Base-by-base conservation (phyloP, 1,284 basidiomycete species). In the Cryptococcus sp. region DNA sequence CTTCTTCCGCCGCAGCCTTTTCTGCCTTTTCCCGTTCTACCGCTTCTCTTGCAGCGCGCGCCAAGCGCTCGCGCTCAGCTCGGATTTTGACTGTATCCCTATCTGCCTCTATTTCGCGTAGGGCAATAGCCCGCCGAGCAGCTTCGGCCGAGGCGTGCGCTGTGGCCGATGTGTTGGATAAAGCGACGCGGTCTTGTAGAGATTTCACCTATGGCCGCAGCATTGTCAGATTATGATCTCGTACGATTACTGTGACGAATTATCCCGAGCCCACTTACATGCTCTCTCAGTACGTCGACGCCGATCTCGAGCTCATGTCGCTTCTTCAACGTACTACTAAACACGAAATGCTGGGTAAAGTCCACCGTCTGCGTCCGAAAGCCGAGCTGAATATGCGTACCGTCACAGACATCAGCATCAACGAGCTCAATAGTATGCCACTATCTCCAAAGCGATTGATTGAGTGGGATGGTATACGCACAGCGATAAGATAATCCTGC, bases 401-500 rank as follows among this genome's bases (percentile, higher is more conserved):
- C n/a, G n/a, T n/a, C n/a, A n/a, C n/a, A n/a, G 6, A 17, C 5
- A 19, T 10, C 11, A 43, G 3, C n/a, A 50, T 6, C 47, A 22
- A 8, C 17, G 11, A 35, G 5, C 4, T 2, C 42, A 11, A 19
- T 22, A 45, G 4, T 22, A 19, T 15, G 11, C 6, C 13, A 8
- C 22, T 6, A 45, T 45, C 42, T 45, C 30, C 42, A 10, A 6
- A 43, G 13, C 13, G 6, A 6, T 13, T 40, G 47, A 45, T 25
- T n/a, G 39, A 3, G n/a, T 11, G 35, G 6, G 25, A 22, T 19
- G 41, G n/a, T 23, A 22, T 0, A 68, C 74, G 61, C 55, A 78
- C 77, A n/a, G 69, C 65, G 27, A 76, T 68, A 38, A 78, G 62
- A 45, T 71, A 76, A 13, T 76, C 77, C 20, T 74, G 68, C 1